These are phyloP conservation scores for Pythium aquatile DNA, from an alignment of 352 stramenopile genomes.

Conservation along the genomic window DNA sequence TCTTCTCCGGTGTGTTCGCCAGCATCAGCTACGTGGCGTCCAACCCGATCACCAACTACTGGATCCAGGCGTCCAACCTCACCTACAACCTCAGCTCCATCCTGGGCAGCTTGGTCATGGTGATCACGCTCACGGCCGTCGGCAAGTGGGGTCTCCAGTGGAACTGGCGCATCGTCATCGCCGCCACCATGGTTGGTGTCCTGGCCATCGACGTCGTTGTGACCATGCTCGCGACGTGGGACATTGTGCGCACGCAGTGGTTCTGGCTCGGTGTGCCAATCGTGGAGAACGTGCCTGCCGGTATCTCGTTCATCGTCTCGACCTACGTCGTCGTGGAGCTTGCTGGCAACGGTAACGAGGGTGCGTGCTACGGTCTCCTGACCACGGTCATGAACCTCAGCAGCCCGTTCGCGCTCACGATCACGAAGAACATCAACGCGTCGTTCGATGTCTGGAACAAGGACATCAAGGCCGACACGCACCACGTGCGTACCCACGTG, in stretches of 20 bases:
- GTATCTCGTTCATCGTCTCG: constrained; percentile 33
- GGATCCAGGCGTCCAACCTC: constrained; percentile 28
- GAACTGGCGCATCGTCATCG: constrained; percentile 30
- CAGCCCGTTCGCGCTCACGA: constrained; percentile 28
- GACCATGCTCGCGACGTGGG: constrained; percentile 30
- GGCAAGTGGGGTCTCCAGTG: constrained; percentile 35
- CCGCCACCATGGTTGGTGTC: constrained; percentile 25
- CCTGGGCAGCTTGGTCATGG: constrained; percentile 20
- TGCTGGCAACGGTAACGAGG: constrained; percentile 35
- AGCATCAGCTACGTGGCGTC: constrained; percentile 27
- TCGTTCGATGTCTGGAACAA: constrained; percentile 29
- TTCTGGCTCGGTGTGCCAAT: constrained; percentile 32
- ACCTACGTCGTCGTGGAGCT: constrained; percentile 39
- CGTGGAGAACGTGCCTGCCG: constrained; percentile 31
- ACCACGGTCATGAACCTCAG: constrained; percentile 37
- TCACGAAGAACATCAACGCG: constrained; percentile 35
- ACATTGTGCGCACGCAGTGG: constrained; percentile 29
- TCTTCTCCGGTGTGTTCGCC: constrained; percentile 31
- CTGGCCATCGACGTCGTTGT: constrained; percentile 25
- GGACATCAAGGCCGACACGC: constrained; percentile 28
- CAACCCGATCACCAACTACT: constrained; percentile 26
- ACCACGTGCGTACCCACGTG: constrained; percentile 30
- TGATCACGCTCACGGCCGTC: constrained; percentile 25
- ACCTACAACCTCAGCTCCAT: constrained; percentile 29
- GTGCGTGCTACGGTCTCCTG: constrained; percentile 35